Evolutionary conservation across 2,329 filamentous ascomycete species (phyloP).

Genomic region (Fusarium chlamydosporum): DNA sequence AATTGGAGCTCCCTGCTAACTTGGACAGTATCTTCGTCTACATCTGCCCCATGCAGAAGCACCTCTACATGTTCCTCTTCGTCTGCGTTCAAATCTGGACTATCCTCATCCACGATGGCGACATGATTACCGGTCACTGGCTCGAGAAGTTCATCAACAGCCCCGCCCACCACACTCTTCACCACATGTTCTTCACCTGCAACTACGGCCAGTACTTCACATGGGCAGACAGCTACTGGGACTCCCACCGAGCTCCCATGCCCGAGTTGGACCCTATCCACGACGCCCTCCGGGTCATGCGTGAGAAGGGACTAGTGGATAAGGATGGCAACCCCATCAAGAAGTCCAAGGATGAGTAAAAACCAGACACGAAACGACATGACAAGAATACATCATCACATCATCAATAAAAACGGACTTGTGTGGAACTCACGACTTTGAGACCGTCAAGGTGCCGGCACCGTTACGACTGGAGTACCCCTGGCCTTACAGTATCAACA

Average conservation of each 20-base stretch:
- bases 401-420: conserved; percentile 1
- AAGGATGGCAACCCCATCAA: conserved; percentile 59
- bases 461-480: conserved; percentile 27
- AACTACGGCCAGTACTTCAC: conserved; percentile 66
- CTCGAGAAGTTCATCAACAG: conserved; percentile 64
- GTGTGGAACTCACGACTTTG: conserved; percentile 7
- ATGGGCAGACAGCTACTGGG: conserved; percentile 62
- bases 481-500: conserved; percentile 18
- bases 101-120: conserved; percentile 65
- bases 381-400: conserved; percentile 5
- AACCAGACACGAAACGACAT: conserved; percentile 3
- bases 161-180: conserved; percentile 63
- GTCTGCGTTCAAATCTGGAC: conserved; percentile 63
- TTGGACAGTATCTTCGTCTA: conserved; percentile 58
- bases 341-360: conserved; percentile 52
- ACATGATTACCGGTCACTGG: conserved; percentile 64
- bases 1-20: conserved; percentile 18
- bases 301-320: conserved; percentile 61
- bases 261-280: conserved; percentile 61
- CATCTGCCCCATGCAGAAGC: conserved; percentile 62
- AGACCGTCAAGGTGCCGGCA: conserved; percentile 42
- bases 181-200: conserved; percentile 66
- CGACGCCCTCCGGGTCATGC: conserved; percentile 61
- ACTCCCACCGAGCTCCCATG: conserved; percentile 61
- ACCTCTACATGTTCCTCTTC: conserved; percentile 62